These are phyloP conservation scores for Claviceps monticola DNA, from an alignment of 2,329 filamentous ascomycete genomes.

Conservation along the genomic window DNA sequence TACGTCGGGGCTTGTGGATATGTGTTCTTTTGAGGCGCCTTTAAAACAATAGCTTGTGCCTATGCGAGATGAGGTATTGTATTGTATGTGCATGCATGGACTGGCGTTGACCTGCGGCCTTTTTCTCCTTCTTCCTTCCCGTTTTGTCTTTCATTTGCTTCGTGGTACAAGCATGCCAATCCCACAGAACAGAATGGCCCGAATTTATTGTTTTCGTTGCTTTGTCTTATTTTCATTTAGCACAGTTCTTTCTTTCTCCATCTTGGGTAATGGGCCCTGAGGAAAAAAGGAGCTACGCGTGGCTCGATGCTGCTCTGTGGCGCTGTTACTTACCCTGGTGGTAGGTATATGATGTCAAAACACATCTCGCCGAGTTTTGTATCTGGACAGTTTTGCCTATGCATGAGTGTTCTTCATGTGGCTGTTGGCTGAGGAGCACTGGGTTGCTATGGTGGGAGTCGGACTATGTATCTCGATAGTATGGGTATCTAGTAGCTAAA, in stretches of 20 bases:
- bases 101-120: constrained; percentile 13
- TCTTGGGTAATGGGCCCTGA: background rate
- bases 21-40: background rate
- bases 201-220: no score
- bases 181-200: background rate
- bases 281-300: background rate
- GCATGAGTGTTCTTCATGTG: background rate
- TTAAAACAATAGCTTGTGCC: background rate
- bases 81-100: constrained; percentile 13
- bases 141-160: background rate
- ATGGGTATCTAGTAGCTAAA: background rate
- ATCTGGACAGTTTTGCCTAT: background rate
- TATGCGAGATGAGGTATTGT: constrained; percentile 3
- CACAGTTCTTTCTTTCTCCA: background rate
- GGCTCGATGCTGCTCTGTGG: background rate
- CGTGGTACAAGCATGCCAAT: background rate
- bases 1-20: background rate
- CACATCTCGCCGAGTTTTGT: background rate
- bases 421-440: background rate
- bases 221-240: background rate
- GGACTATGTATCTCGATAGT: background rate
- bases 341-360: background rate
- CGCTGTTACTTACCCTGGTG: background rate
- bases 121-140: background rate
- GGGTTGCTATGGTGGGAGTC: background rate